Evolutionary conservation across 305 asterid species (phyloP).

Genomic region (Fraxinus nigra): DNA sequence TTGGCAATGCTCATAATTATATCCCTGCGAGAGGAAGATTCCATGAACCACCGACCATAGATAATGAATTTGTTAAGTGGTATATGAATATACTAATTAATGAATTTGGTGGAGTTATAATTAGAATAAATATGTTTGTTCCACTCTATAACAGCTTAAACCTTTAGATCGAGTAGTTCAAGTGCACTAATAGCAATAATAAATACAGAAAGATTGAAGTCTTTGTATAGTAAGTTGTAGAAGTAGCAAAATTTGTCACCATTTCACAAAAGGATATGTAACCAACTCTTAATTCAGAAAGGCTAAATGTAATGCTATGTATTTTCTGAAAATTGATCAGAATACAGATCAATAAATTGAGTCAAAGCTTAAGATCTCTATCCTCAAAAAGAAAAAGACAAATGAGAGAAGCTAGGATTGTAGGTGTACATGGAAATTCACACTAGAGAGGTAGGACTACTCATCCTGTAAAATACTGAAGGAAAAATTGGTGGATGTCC

Average conservation of each 20-base stretch:
- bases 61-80: neutral
- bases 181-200: neutral
- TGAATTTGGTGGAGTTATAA: neutral
- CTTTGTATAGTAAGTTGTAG: neutral
- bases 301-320: neutral
- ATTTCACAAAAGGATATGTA: neutral
- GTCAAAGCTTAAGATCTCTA: neutral
- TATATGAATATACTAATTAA: neutral
- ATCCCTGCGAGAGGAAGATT: constrained; percentile 45
- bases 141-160: neutral
- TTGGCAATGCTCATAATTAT: constrained; percentile 64
- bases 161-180: neutral
- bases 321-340: neutral
- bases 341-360: neutral
- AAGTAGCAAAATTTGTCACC: neutral
- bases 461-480: neutral
- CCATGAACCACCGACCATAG: neutral
- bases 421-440: neutral
- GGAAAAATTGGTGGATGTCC: neutral
- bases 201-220: neutral
- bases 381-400: neutral
- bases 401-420: neutral
- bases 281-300: neutral
- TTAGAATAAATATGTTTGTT: neutral
- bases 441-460: neutral